Base-by-base conservation (phyloP, 208 protist species). In the Leishmania lainsoni region DNA sequence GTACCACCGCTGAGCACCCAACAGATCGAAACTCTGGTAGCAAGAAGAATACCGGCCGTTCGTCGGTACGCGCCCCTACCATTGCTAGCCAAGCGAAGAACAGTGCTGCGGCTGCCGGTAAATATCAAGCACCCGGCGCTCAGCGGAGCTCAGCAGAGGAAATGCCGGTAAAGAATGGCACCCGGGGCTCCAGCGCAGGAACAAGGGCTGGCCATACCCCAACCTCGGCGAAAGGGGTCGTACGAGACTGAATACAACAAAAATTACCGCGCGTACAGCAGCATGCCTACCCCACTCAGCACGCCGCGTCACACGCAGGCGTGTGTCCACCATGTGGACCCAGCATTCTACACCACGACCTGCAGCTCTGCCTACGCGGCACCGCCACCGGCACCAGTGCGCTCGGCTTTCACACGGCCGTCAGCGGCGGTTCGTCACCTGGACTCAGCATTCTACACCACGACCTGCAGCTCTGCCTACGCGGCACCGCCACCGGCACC, bases 291-390 rank as follows among this genome's bases (percentile, higher is more conserved):
- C 0, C 80, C 83, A 6, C 54, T 51, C 20, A 49, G 77, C 32
- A 81, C 77, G 39, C 79, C 75, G 49, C 75, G 72, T 14, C 78
- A 74, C 0, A 68, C 80, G 17, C 81, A 66, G 45, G 87, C 83
- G 5, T 90, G 89, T 72, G 89, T 93, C 16, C 88, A 89, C 49
- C 87, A 93, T 78, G 76, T 90, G 32, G 90, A 93, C 78, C 90
- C 90, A 8, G 69, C 66, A 75, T 90, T 90, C 81, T 93, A 91
- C 84, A 91, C 85, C 12, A 92, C 91, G 1, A 94, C 90, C 29
- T 88, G 68, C 32, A 56, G 86, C 59, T 76, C 83, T 5, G 71
- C 83, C 4, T 95, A 92, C 81, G 58, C 26, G 74, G 54, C 74
- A 26, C 74, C 74, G 56, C 2, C 54, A 71, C 52, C 22, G 16